Conservation (phyloP, 805 yeast species). For the Kluyveromyces siamensis region DNA sequence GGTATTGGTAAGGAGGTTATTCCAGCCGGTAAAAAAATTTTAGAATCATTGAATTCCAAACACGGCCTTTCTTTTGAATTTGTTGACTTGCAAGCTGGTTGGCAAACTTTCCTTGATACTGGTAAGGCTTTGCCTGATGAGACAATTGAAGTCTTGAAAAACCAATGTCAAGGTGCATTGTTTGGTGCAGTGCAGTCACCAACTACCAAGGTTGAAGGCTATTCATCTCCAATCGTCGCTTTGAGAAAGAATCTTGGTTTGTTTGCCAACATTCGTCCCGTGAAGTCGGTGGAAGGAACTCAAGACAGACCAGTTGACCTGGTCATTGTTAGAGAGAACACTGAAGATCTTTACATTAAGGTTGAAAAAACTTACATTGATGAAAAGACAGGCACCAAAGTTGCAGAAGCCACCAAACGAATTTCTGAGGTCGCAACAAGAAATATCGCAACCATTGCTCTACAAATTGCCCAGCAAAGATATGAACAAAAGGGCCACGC, state of each 20-base stretch:
- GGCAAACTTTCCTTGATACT: conserved; percentile 86
- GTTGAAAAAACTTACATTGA: conserved; percentile 67
- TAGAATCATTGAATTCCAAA: conserved; percentile 72
- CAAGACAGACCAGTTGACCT: conserved; percentile 82
- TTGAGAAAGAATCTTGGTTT: conserved; percentile 89
- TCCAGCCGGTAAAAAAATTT: conserved; percentile 87
- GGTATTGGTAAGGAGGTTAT: conserved; percentile 97
- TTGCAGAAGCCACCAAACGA: conserved; percentile 97
- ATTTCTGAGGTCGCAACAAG: conserved; percentile 81
- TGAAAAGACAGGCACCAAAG: conserved; percentile 72
- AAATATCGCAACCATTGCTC: conserved; percentile 83
- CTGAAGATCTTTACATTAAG: conserved; percentile 94
- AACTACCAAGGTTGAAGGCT: conserved; percentile 86
- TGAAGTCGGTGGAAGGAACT: conserved; percentile 78
- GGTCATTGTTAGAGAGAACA: conserved; percentile 97
- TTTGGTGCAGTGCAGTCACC: conserved; percentile 98
- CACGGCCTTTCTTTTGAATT: conserved; percentile 78
- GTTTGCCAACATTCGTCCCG: conserved; percentile 96
- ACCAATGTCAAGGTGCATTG: conserved; percentile 90
- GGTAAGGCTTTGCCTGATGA: conserved; percentile 94
- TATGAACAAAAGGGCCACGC: conserved; percentile 57
- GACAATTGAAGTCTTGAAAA: conserved; percentile 68
- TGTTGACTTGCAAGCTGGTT: conserved; percentile 86
- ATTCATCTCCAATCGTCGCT: conserved; percentile 98
- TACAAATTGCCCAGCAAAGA: conserved; percentile 88